Conservation (phyloP, 129 eudicot species). For the Smallanthus sonchifolius region DNA sequence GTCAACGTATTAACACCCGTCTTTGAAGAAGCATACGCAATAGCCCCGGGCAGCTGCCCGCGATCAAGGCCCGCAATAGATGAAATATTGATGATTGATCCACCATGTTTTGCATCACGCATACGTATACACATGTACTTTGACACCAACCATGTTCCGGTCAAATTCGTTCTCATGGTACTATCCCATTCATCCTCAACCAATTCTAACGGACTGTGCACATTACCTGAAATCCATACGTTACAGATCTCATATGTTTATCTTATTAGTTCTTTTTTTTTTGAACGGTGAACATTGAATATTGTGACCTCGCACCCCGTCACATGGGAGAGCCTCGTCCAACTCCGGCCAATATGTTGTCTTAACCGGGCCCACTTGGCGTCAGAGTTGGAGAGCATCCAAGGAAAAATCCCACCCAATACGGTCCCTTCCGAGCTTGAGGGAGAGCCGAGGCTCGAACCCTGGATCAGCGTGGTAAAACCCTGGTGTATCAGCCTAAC, state of each 20-base stretch:
- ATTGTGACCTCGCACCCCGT: too few relatives aligned
- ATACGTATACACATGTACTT: constrained; percentile 54
- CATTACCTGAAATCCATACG: constrained; percentile 35
- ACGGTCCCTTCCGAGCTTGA: too few relatives aligned
- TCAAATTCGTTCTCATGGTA: constrained; percentile 48
- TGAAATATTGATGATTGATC: constrained; percentile 65
- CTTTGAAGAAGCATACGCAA: constrained; percentile 65
- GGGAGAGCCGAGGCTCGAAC: too few relatives aligned
- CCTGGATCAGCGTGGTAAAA: too few relatives aligned
- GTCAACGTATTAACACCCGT: constrained; percentile 51
- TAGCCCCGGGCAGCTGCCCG: constrained; percentile 57
- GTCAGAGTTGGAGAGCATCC: too few relatives aligned
- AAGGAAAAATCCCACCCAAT: too few relatives aligned
- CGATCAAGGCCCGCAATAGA: constrained; percentile 74
- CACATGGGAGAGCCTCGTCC: too few relatives aligned
- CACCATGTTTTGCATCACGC: constrained; percentile 62
- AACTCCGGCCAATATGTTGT: too few relatives aligned
- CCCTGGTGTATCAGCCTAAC: too few relatives aligned
- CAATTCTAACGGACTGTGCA: constrained; percentile 47
- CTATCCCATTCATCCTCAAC: constrained; percentile 64
- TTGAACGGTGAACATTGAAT: too few relatives aligned
- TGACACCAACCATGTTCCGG: constrained; percentile 46
- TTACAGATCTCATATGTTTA: neutral
- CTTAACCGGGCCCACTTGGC: too few relatives aligned
- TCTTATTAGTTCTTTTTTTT: too few relatives aligned